Evolutionary conservation across 257 asterid species (phyloP), one percentile per base, ranked within the genome.

Genomic region (Jasminum sambac): DNA sequence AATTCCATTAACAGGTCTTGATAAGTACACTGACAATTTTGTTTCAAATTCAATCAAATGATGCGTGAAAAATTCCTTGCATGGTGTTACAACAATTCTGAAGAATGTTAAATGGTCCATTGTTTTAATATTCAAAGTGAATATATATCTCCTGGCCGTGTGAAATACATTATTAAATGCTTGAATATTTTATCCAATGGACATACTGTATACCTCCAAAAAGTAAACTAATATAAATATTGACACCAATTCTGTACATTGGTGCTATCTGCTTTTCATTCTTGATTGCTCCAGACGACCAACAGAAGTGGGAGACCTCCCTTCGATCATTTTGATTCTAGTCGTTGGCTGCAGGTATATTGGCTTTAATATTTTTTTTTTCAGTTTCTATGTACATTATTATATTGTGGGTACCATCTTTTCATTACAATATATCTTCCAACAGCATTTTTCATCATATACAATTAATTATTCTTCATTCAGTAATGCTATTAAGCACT

Each of bases 251-350:
- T 71, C 46, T 52, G 24, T 36, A 25, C 25, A 64, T 72, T 26
- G 55, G 64, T 75, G 64, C 66, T 44, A 50, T 77, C 74, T 79
- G 25, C 66, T 62, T 21, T 71, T 59, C 34, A 30, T 65, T 77
- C 12, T 64, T 79, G 34, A 64, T 60, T 67, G 63, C 82, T 68
- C 38, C 86, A 95, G 99, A 80, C 89, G 61, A 91, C 97, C 25
- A 88, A 69, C 74, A 88, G 99, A 89, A 82, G 86, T 82, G 93
- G 96, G 74, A 95, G 91, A 77, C 88, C 92, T 76, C 91, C 96
- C 72, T 84, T 74, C 78, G 98, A 95, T 83, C 89, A 88, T 76
- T 84, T 85, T 76, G 99, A 95, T 77, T 85, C 95, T 64, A 80
- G 83, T 70, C 98, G 96, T 78, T 95, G 99, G 99, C 81, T 95